Conservation (phyloP, 1,139 yeast genomes). For the Kodamaea anthophila region DNA sequence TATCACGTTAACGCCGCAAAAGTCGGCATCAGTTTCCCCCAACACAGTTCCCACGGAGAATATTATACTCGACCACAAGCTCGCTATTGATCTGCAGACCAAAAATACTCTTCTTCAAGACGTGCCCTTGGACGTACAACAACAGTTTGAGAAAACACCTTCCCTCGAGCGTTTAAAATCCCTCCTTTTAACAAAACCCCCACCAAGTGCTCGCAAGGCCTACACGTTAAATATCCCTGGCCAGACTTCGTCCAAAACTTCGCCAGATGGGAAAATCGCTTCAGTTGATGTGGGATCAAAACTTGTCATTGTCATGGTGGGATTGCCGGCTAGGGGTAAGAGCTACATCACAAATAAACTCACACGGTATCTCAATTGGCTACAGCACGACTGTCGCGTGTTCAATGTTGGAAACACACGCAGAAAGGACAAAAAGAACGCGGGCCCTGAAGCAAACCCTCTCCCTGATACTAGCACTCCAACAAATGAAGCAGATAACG, state of each 20-base stretch:
- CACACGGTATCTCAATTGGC: conserved; percentile 84
- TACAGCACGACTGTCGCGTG: conserved; percentile 82
- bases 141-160: conserved; percentile 28
- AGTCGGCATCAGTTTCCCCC: conserved; percentile 2
- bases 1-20: background rate
- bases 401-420: conserved; percentile 95
- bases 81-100: conserved; percentile 12
- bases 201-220: conserved; percentile 44
- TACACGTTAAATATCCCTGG: conserved; percentile 92
- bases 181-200: conserved; percentile 32
- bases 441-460: conserved; percentile 70
- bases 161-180: conserved; percentile 36
- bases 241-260: conserved; percentile 72
- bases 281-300: conserved; percentile 71
- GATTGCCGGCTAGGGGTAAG: conserved; percentile 89
- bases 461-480: conserved; percentile 56
- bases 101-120: conserved; percentile 23
- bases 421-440: conserved; percentile 58
- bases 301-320: conserved; percentile 90
- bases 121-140: conserved; percentile 29
- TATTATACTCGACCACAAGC: conserved; percentile 5
- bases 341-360: conserved; percentile 87
- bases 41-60: conserved; percentile 7
- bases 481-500: conserved; percentile 16
- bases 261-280: conserved; percentile 80